Percentiles rank a stretch among this genome's conserved stretches.
phyloP scores from a whole-genome alignment of 768 basidiomycete genomes.

The Pleurotus cornucopiae region DNA sequence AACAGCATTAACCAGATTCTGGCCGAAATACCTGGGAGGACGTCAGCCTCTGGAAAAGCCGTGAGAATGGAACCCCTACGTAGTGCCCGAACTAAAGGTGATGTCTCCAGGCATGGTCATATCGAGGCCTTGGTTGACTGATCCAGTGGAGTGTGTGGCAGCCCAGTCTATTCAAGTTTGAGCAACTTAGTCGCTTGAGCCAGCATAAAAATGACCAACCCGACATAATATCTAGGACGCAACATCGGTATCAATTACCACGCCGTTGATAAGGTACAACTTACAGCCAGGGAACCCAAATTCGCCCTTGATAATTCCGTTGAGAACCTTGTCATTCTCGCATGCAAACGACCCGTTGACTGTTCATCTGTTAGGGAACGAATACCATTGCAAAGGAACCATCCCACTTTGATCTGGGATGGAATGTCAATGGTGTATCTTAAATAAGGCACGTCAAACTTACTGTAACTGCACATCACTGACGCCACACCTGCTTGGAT shows the following conservation, averaged over 20 bases:
- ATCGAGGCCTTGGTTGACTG: slow-evolving; percentile 60
- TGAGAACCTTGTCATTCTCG: slow-evolving; percentile 56
- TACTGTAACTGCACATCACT: slow-evolving; percentile 66
- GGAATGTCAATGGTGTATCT: background rate
- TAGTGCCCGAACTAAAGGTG: slow-evolving; percentile 32
- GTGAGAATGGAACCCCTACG: slow-evolving; percentile 19
- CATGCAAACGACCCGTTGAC: slow-evolving; percentile 61
- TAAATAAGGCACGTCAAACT: slow-evolving; percentile 11
- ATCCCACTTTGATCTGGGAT: slow-evolving; percentile 29
- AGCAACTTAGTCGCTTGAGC: background rate
- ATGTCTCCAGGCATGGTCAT: slow-evolving; percentile 73
- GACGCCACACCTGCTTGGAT: slow-evolving; percentile 63
- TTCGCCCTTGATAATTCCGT: slow-evolving; percentile 61
- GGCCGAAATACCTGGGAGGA: slow-evolving; percentile 50
- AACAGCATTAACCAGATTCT: slow-evolving; percentile 53
- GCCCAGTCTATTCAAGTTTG: slow-evolving; percentile 47
- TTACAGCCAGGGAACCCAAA: slow-evolving; percentile 64
- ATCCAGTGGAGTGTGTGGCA: slow-evolving; percentile 55
- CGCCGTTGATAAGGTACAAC: slow-evolving; percentile 13
- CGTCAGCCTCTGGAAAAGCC: too few species aligned
- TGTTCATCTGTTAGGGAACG: slow-evolving; percentile 1
- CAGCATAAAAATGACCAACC: slow-evolving; percentile 20
- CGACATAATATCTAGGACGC: slow-evolving; percentile 38
- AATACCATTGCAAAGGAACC: too few species aligned
- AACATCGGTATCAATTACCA: slow-evolving; percentile 4